phyloP scores from a whole-genome alignment of 208 protist species.

The Polymyxa betae region DNA sequence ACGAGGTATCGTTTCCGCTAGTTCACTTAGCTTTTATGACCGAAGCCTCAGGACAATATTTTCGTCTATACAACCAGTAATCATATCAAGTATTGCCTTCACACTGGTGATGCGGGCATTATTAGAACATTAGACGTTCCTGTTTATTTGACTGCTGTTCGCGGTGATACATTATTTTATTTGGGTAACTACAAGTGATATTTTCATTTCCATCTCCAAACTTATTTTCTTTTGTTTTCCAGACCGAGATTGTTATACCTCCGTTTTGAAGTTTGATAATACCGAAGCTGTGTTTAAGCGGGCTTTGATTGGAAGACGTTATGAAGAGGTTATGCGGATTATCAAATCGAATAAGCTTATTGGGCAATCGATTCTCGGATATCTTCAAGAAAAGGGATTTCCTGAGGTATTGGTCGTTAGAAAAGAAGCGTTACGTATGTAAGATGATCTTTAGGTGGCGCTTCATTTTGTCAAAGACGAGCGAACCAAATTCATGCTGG shows the following conservation, averaged over 20 bases:
- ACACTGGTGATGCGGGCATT: slow-evolving; percentile 90
- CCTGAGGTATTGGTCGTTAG: slow-evolving; percentile 74
- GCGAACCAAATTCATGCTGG: slow-evolving; percentile 92
- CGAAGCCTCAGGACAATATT: slow-evolving; percentile 77
- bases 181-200: slow-evolving; percentile 73
- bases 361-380: slow-evolving; percentile 94
- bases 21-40: slow-evolving; percentile 80
- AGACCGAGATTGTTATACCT: slow-evolving; percentile 84
- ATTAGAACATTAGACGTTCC: slow-evolving; percentile 92
- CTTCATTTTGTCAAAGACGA: slow-evolving; percentile 96
- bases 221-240: background rate
- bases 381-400: slow-evolving; percentile 95
- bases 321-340: slow-evolving; percentile 88
- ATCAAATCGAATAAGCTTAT: slow-evolving; percentile 85
- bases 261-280: slow-evolving; percentile 84
- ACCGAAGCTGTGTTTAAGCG: slow-evolving; percentile 93
- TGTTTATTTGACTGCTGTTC: slow-evolving; percentile 88
- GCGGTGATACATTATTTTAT: slow-evolving; percentile 82
- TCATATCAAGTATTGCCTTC: slow-evolving; percentile 95
- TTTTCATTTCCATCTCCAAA: background rate
- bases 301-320: slow-evolving; percentile 86
- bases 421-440: slow-evolving; percentile 44
- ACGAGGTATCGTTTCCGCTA: background rate
- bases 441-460: slow-evolving; percentile 77
- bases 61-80: slow-evolving; percentile 96